Evolutionary conservation across 164 flowering plant genomes (phyloP).

Genomic region (Magnolia changhungtana): DNA sequence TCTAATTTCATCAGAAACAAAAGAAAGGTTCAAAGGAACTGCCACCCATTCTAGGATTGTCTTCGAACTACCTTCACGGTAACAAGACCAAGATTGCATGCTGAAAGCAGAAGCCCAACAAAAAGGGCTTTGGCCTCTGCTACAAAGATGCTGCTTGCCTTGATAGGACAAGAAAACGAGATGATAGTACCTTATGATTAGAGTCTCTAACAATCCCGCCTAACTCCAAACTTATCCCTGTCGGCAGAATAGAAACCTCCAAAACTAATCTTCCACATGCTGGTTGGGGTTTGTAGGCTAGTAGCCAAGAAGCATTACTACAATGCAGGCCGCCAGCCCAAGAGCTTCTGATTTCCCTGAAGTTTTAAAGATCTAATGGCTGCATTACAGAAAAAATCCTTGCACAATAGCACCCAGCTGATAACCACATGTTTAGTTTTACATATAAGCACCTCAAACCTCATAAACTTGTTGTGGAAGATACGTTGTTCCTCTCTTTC

Average conservation of each 20-base stretch:
- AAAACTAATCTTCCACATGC: background rate
- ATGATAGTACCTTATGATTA: too few relatives aligned
- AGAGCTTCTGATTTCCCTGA: too few relatives aligned
- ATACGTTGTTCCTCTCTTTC: background rate
- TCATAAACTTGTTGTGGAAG: background rate
- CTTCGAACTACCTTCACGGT: background rate
- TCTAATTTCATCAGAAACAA: background rate
- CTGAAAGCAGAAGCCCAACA: background rate
- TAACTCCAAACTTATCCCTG: background rate
- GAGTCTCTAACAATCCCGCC: background rate
- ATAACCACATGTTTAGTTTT: too few relatives aligned
- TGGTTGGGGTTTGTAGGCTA: background rate
- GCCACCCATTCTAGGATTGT: background rate
- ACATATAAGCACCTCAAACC: background rate
- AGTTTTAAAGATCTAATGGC: too few relatives aligned
- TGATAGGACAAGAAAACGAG: too few relatives aligned
- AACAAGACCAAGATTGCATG: background rate
- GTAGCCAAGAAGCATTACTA: background rate
- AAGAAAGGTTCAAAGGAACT: background rate
- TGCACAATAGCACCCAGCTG: background rate
- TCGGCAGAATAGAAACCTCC: background rate
- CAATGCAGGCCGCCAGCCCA: background rate
- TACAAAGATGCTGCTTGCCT: background rate
- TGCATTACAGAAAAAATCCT: background rate
- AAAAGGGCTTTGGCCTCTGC: background rate